Base-by-base conservation (phyloP, 1,284 basidiomycete genomes). In the Tylopilus orsonianus region DNA sequence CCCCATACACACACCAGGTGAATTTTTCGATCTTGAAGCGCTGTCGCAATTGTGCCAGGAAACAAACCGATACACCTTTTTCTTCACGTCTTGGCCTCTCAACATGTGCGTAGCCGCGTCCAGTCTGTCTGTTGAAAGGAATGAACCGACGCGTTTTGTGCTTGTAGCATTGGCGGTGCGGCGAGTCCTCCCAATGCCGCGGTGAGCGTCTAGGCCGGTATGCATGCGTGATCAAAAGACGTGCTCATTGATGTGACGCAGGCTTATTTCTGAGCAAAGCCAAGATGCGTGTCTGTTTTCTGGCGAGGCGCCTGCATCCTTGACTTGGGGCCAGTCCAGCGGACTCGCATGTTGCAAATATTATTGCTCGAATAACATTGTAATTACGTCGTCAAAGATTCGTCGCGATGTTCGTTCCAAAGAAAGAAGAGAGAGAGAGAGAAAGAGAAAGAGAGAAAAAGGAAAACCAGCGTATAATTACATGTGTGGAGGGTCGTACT, bases 61-160 rank as follows among this genome's bases (percentile, higher is more conserved):
- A 53, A 77, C 75, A 2, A 75, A 75, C 4, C 67, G 83, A 56
- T 85, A 85, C 61, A 83, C 79, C 8, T 86, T 87, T 66, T 87
- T 85, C 70, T 83, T 86, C 65, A 75, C 82, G 0, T 87, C 84
- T 5, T 87, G 83, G 85, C 83, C 85, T 1, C 65, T 87, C 57
- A 78, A 85, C 57, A 78, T 85, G 83, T 85, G 59, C 60, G 81
- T 67, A 7, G n/a, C 32, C n/a, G n/a, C n/a, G n/a, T n/a, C n/a
- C n/a, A n/a, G n/a, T n/a, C n/a, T n/a, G n/a, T n/a, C n/a, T n/a
- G n/a, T n/a, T n/a, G n/a, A n/a, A n/a, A n/a, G n/a, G n/a, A n/a
- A n/a, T n/a, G n/a, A n/a, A n/a, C n/a, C n/a, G n/a, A n/a, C n/a
- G n/a, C n/a, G n/a, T n/a, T n/a, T n/a, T n/a, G n/a, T n/a, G n/a